Evolutionary conservation across 2,329 filamentous ascomycete genomes (phyloP), one percentile per base, ranked within the genome.

Genomic region (Amesomyces nigricolor): DNA sequence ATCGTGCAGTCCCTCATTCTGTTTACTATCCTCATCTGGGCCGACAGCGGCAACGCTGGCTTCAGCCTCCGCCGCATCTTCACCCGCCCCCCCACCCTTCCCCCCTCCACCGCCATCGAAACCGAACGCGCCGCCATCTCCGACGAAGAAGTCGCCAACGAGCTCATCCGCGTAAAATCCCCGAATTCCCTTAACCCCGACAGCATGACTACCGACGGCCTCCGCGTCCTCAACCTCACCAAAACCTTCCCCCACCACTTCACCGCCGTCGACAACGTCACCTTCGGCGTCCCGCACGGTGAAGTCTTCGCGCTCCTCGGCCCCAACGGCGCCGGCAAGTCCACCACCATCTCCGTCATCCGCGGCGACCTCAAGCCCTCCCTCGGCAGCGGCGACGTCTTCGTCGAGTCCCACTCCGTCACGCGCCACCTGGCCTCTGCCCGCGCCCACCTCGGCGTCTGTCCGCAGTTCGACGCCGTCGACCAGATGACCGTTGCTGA

Each of bases 241-340:
- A 96, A 96, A 70, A 78, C 80, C 0, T 96, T 96, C 62, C 82
- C 83, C 78, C 78, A 35, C 32, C 30, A 32, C 58, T 86, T 87
- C 62, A 83, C 85, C 0, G 91, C 89, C 3, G 90, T 96, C n/a
- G 86, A 95, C 63, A 88, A 96, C 64, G 82, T 95, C 42, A 89
- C 87, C 0, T 96, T 96, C 64, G 86, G 87, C 16, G 86, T 96
- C 32, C 80, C 81, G 14, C 83, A 82, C 47, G 87, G 88, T 48
- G 87, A 96, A 67, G 88, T 95, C 0, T 96, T 95, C 71, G 91
- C 91, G 0, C 78, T 96, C 0, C 79, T 97, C 1, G 91, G 91
- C 0, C 91, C 91, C 14, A 96, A 96, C 66, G 91, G 91, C 22
- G 92, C 91, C 1, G 91, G 91, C 55, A 96, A 96, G 65, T 90